Evolutionary conservation across 176 grass and related monocot genomes (phyloP).

Genomic region (Saccharum spontaneum): DNA sequence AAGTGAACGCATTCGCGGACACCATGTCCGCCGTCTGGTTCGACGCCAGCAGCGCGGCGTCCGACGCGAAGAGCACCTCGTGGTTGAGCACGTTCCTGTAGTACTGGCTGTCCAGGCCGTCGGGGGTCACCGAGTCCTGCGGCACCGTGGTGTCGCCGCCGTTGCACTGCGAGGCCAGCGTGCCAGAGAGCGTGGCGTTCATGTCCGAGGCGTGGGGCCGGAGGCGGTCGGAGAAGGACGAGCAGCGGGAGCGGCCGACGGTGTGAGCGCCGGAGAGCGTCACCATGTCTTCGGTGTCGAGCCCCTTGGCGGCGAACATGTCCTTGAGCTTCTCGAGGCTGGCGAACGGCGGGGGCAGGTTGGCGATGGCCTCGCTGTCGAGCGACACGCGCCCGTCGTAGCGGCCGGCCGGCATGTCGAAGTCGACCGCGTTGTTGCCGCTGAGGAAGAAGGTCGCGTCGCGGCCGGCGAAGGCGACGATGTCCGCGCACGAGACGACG

Average conservation of each 20-base stretch:
- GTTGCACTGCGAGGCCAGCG: constrained; percentile 28
- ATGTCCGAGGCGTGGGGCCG: constrained; percentile 18
- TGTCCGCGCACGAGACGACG: constrained; percentile 47
- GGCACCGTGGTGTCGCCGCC: background rate
- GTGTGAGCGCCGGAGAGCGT: constrained; percentile 61
- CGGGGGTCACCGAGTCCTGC: constrained; percentile 37
- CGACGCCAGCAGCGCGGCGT: constrained; percentile 26
- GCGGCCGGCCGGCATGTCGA: constrained; percentile 46
- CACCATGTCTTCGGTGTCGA: constrained; percentile 39
- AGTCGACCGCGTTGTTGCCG: background rate
- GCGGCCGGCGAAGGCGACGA: constrained; percentile 52
- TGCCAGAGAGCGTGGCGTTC: constrained; percentile 13
- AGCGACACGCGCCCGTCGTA: constrained; percentile 38
- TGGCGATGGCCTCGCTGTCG: background rate
- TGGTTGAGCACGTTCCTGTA: constrained; percentile 35
- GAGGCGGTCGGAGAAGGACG: constrained; percentile 47
- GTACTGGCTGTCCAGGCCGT: constrained; percentile 46
- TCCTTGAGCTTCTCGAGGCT: background rate
- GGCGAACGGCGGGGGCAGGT: constrained; percentile 22
- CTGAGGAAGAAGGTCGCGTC: constrained; percentile 37
- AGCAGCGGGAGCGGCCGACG: constrained; percentile 56
- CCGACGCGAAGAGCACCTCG: constrained; percentile 47
- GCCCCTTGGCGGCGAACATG: constrained; percentile 41
- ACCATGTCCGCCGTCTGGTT: constrained; percentile 15
- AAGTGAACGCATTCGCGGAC: background rate